Percentiles rank a stretch among this genome's conserved stretches.
These are phyloP conservation scores for Globisporangium paroecandrum DNA, from an alignment of 352 stramenopile species.

Conservation along the genomic window DNA sequence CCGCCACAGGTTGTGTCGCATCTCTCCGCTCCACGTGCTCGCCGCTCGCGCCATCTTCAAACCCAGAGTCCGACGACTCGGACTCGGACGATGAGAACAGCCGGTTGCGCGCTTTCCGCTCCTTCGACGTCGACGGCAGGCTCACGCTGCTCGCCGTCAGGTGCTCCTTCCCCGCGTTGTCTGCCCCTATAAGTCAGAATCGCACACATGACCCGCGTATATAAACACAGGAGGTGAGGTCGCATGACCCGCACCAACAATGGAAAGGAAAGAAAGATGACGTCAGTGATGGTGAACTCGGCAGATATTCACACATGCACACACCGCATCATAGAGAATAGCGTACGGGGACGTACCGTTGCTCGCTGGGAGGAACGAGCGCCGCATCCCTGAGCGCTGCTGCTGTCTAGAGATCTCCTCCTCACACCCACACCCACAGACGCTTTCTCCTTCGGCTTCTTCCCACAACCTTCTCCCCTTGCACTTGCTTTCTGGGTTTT, in stretches of 20 bases:
- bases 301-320: not conserved
- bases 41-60: conserved; percentile 7
- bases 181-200: not conserved
- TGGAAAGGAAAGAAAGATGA: not conserved
- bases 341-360: not conserved
- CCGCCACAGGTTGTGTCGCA: not conserved
- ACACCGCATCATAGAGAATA: not conserved
- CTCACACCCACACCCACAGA: not conserved
- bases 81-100: conserved; percentile 26
- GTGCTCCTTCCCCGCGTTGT: conserved; percentile 6
- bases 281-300: not conserved
- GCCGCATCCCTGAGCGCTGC: not conserved
- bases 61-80: conserved; percentile 15
- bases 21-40: not conserved
- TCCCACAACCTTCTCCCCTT: not conserved
- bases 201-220: not conserved
- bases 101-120: conserved; percentile 18
- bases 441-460: not conserved
- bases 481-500: conserved; percentile 6
- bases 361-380: not conserved
- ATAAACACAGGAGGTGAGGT: not conserved
- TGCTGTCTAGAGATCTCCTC: not conserved
- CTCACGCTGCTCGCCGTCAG: conserved; percentile 6
- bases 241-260: not conserved
- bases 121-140: conserved; percentile 10